Conservation (phyloP, 768 basidiomycete genomes). For the Podaxis sp. region DNA sequence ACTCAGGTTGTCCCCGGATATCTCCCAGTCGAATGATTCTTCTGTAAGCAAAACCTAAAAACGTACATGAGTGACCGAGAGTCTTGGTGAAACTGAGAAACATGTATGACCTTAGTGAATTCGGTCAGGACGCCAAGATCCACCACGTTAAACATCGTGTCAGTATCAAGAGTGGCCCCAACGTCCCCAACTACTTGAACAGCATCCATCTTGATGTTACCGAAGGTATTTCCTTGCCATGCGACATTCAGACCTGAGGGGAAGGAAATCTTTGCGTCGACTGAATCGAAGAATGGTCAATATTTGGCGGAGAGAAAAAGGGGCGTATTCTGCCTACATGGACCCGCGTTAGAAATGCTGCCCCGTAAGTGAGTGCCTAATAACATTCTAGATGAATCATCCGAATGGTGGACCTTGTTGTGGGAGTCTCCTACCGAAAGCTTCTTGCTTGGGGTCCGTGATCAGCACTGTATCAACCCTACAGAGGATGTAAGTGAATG, state of each 20-base stretch:
- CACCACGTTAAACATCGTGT: conserved; percentile 57
- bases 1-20: conserved; percentile 62
- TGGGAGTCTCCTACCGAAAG: conserved; percentile 49
- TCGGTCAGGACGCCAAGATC: conserved; percentile 56
- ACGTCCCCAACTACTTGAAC: conserved; percentile 60
- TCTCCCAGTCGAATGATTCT: conserved; percentile 69
- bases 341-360: conserved; percentile 67
- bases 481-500: neutral
- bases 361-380: conserved; percentile 56
- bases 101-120: conserved; percentile 56
- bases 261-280: conserved; percentile 71
- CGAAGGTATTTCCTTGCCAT: conserved; percentile 59
- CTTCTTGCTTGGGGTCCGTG: conserved; percentile 50
- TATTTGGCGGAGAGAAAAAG: neutral
- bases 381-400: conserved; percentile 3
- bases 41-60: conserved; percentile 54
- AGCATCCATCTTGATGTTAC: conserved; percentile 59
- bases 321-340: conserved; percentile 46
- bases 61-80: neutral
- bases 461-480: conserved; percentile 66
- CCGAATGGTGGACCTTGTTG: neutral
- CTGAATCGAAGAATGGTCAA: conserved; percentile 27
- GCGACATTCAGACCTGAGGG: conserved; percentile 57
- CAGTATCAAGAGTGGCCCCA: conserved; percentile 57
- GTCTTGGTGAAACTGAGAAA: neutral